Base-by-base conservation (phyloP, 2,329 filamentous ascomycete genomes). In the Exophiala bonariae region DNA sequence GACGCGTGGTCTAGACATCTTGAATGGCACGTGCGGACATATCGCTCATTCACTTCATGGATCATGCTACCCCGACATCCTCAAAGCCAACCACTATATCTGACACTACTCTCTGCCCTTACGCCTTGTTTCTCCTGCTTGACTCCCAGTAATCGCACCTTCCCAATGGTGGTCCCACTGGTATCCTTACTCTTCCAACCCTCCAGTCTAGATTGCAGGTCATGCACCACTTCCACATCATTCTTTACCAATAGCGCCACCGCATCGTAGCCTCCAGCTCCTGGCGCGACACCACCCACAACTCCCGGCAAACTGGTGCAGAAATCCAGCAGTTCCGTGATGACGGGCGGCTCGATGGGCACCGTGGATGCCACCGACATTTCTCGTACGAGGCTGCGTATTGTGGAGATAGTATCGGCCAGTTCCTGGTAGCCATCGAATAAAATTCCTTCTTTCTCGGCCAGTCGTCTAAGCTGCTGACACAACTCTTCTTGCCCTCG, bases 201-300 rank as follows among this genome's bases (percentile, higher is more conserved):
- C 16, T 70, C 71, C 49, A 96, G 67, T 34, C 89, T 83, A 34
- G 70, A 67, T 53, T 79, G 75, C 17, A 97, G 67, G 10, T 73
- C 70, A 17, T 64, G 63, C 45, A 85, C 71, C 1, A 88, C 87
- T 39, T 77, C 78, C 28, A 75, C 76, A 43, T 87, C 82, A 59
- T 96, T 88, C 60, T 79, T 78, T 55, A 96, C 81, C 49, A 99
- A 67, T 50, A 99, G 66, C 1, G 86, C 87, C 45, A 96, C 78
- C 1, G 93, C 93, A 73, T 99, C 93, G 62, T 87, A 96, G 0
- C 93, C 93, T 8, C 93, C 93, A 0, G 93, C 93, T 0, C 93
- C 93, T 0, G 93, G 93, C 0, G 96, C 93, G 0, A 97, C 89
- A 0, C 91, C 93, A 1, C 90, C 91, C 55, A 91, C 81, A 3